Conservation (phyloP, 1,284 basidiomycete genomes). For the Agaricales sp. region DNA sequence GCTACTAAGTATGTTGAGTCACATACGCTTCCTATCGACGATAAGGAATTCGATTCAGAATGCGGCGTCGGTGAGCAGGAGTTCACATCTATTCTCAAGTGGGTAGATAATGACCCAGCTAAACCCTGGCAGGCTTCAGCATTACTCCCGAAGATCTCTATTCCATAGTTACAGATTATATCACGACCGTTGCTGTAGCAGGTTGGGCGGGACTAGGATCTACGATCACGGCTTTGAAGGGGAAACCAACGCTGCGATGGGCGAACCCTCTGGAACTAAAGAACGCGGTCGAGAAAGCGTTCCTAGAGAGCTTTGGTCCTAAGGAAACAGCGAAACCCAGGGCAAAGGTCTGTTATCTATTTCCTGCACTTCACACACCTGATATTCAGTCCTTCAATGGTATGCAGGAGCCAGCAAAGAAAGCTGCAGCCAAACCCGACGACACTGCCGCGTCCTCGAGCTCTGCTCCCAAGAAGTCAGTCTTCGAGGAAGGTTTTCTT, state of each 20-base stretch:
- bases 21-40: constrained; percentile 52
- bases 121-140: constrained; percentile 52
- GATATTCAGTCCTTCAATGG: constrained; percentile 7
- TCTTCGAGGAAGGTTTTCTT: constrained; percentile 95
- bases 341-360: constrained; percentile 27
- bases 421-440: constrained; percentile 20
- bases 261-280: constrained; percentile 87
- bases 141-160: constrained; percentile 67
- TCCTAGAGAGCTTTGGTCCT: constrained; percentile 69
- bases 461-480: constrained; percentile 54
- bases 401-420: constrained; percentile 47
- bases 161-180: constrained; percentile 50
- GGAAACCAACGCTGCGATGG: constrained; percentile 72
- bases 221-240: constrained; percentile 65
- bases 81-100: not conserved
- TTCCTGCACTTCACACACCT: not conserved
- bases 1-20: constrained; percentile 72
- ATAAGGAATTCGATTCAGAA: constrained; percentile 66
- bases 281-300: constrained; percentile 73
- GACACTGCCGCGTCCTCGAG: constrained; percentile 19
- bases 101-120: not conserved
- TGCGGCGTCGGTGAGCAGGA: constrained; percentile 79
- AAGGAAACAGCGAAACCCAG: constrained; percentile 67
- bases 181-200: constrained; percentile 41
- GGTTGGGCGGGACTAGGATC: constrained; percentile 74